Evolutionary conservation across 169 alveolate genomes (phyloP).

Genomic region (Plasmodium coatneyi): DNA sequence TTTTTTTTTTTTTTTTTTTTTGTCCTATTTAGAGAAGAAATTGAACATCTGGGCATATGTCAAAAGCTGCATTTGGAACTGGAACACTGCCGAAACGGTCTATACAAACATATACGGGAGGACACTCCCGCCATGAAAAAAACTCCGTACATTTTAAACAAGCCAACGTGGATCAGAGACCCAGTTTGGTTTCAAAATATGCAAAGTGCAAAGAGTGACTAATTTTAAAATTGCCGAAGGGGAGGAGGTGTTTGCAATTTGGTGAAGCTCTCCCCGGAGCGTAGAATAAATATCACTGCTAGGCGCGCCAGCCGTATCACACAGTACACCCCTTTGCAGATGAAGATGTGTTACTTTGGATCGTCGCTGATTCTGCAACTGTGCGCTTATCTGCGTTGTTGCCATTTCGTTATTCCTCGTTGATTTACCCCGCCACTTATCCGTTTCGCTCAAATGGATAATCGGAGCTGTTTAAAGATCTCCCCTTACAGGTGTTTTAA

Average conservation of each 20-base stretch:
- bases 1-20: constrained; percentile 14
- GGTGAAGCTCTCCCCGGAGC: not conserved
- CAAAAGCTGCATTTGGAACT: constrained; percentile 67
- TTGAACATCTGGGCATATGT: constrained; percentile 75
- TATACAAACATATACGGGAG: constrained; percentile 75
- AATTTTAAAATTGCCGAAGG: not conserved
- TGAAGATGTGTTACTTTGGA: not conserved
- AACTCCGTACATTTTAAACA: constrained; percentile 57
- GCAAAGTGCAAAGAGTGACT: constrained; percentile 24
- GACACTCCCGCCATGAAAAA: constrained; percentile 76
- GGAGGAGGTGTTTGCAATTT: not conserved
- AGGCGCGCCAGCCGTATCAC: not conserved
- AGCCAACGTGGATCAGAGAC: constrained; percentile 62
- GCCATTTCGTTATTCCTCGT: not conserved
- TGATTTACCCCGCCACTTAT: not conserved
- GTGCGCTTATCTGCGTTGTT: not conserved
- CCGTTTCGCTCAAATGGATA: not conserved
- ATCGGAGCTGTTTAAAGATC: not conserved
- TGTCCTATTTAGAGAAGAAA: constrained; percentile 55
- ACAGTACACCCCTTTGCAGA: not conserved
- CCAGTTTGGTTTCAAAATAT: constrained; percentile 68
- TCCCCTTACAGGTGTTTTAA: not conserved
- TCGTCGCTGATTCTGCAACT: not conserved
- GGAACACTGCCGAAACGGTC: constrained; percentile 69
- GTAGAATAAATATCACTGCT: not conserved